Evolutionary conservation across 345 rosid species (phyloP), one percentile per base, ranked within the genome.

Genomic region (Adansonia digitata): DNA sequence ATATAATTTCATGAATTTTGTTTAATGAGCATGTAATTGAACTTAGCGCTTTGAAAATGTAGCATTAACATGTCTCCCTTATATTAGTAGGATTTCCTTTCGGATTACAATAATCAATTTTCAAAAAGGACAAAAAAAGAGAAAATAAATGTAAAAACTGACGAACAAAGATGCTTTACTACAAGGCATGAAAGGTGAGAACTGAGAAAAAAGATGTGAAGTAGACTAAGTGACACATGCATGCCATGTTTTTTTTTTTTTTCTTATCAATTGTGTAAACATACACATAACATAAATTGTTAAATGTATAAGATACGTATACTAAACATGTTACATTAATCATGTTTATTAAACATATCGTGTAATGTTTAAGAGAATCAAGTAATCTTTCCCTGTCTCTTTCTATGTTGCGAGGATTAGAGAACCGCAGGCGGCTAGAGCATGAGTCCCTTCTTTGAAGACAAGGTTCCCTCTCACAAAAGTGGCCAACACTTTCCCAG

Each of bases 391-490:
- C 57, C 48, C 24, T 9, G 39, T 22, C 3, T 0, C 7, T 15
- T 1, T 69, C 81, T 70, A 86, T 75, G 71, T 66, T 7, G 94
- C 96, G 1, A 93, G 86, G 80, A 93, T 82, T 55, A 78, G 79
- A 75, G 80, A 68, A n/a, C 96, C 99, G 34, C 98, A 93, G 43
- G 97, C 93, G 73, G 88, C 88, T 35, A 86, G 68, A 78, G 96
- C 97, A 80, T 93, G 99, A 69, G 82, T 86, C 72, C 96, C 94
- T 55, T 91, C 90, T 61, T 83, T 73, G 78, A 80, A 95, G 37
- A 93, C 94, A n/a, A 95, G 90, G 83, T 95, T 93, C 69, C 99
- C 99, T 83, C 94, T 81, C 0, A 93, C 92, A 82, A 85, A 89
- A 39, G 99, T 95, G 0, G 97, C 88, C 78, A 89, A 37, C 29